phyloP scores from a whole-genome alignment of 2,329 filamentous ascomycete genomes.

The Fusarium albidum region DNA sequence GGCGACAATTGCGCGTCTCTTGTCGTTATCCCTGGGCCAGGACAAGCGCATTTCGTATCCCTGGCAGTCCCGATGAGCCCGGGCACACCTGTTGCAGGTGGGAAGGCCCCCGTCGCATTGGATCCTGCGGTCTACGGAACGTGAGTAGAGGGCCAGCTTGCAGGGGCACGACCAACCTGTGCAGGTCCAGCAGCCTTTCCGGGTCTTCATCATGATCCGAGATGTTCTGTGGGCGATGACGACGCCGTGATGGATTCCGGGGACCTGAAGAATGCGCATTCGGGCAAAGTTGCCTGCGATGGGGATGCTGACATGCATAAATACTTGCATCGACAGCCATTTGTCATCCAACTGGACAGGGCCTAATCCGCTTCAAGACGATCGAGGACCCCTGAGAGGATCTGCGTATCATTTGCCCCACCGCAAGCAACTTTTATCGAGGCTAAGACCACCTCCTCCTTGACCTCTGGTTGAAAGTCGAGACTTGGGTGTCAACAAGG shows the following conservation, averaged over 20 bases:
- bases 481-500: not conserved
- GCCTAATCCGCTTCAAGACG: not conserved
- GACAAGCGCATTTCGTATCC: constrained; percentile 31
- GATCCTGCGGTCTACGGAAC: constrained; percentile 28
- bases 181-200: constrained; percentile 33
- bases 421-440: constrained; percentile 27
- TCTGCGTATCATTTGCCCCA: constrained; percentile 8
- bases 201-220: constrained; percentile 10
- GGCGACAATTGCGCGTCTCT: constrained; percentile 15
- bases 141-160: constrained; percentile 11
- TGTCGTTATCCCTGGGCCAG: constrained; percentile 26
- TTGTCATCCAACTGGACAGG: constrained; percentile 2
- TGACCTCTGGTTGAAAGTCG: not conserved
- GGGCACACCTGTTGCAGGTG: constrained; percentile 17
- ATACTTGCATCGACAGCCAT: not conserved
- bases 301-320: not conserved
- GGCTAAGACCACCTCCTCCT: not conserved
- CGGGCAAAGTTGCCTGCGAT: constrained; percentile 19
- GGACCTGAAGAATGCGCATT: not conserved
- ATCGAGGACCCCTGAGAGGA: not conserved
- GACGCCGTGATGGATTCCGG: not conserved
- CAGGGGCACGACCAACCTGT: constrained; percentile 16
- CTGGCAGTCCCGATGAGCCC: constrained; percentile 7
- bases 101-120: constrained; percentile 28
- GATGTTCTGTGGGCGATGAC: not conserved